Percentiles rank a stretch among this genome's conserved stretches.
Evolutionary conservation across 169 alveolate genomes (phyloP).

Genomic region (Cryptosporidium sp.): DNA sequence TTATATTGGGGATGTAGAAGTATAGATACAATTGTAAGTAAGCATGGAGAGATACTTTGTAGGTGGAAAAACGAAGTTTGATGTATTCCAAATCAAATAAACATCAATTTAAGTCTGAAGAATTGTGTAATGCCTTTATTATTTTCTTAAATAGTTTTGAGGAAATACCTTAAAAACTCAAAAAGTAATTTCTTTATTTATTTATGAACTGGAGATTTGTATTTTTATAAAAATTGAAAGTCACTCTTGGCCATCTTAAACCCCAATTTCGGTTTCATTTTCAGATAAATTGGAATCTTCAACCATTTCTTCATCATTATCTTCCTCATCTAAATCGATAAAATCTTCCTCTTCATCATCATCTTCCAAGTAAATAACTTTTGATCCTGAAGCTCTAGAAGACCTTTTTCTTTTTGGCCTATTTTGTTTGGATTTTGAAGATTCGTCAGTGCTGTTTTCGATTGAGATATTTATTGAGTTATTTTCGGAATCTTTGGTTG

Average conservation of each 20-base stretch:
- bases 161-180: not conserved
- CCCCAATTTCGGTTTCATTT: not conserved
- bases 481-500: slow-evolving; percentile 9
- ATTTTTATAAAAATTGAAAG: not conserved
- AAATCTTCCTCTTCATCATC: not conserved
- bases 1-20: slow-evolving; percentile 69
- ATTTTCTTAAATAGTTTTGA: not conserved
- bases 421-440: slow-evolving; percentile 1
- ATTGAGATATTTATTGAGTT: not conserved
- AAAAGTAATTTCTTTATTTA: not conserved
- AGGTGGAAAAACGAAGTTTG: slow-evolving; percentile 38
- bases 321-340: not conserved
- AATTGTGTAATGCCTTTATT: not conserved
- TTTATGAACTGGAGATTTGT: not conserved
- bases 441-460: not conserved
- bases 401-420: slow-evolving; percentile 22
- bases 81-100: slow-evolving; percentile 15
- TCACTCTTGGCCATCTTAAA: not conserved
- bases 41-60: slow-evolving; percentile 44
- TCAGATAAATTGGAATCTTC: slow-evolving; percentile 22
- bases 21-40: not conserved
- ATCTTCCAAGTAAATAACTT: not conserved
- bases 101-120: not conserved
- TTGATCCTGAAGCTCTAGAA: not conserved
- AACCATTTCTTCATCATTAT: slow-evolving; percentile 2